These are phyloP conservation scores for Citrus hindsii DNA, from an alignment of 345 rosid genomes.

Conservation along the genomic window DNA sequence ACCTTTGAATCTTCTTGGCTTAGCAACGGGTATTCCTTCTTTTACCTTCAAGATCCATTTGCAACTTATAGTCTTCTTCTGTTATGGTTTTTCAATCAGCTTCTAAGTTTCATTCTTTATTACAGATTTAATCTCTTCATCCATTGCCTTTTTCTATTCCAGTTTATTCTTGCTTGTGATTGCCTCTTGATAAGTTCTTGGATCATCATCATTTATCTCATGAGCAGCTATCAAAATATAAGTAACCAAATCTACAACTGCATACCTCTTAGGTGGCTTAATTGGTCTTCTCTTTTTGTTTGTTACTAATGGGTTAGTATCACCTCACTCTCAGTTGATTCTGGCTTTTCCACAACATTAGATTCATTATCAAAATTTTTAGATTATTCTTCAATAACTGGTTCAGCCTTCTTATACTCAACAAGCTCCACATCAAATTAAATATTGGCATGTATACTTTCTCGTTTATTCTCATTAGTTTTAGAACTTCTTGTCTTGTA, in stretches of 20 bases:
- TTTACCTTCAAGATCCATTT: not conserved
- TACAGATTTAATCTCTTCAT: not conserved
- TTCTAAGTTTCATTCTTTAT: not conserved
- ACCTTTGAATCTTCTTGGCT: not conserved
- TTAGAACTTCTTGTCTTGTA: not conserved
- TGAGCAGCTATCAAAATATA: not conserved
- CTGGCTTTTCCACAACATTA: not conserved
- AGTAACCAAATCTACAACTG: not conserved
- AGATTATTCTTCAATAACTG: rapidly evolving
- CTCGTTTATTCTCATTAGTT: not conserved
- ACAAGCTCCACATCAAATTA: not conserved
- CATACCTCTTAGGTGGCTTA: not conserved
- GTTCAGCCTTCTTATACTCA: too few relatives aligned
- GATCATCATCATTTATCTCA: not conserved
- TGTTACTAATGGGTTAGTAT: too few relatives aligned
- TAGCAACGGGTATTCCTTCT: rapidly evolving
- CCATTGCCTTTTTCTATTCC: rapidly evolving
- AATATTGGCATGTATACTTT: not conserved
- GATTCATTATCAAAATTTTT: not conserved
- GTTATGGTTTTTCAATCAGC: rapidly evolving
- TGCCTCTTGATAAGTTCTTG: not conserved
- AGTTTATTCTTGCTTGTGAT: too few relatives aligned
- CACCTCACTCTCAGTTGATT: too few relatives aligned
- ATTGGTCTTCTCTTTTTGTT: not conserved
- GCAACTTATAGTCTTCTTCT: not conserved